Base-by-base conservation (phyloP, 2,329 filamentous ascomycete species). In the Aspergillus quadricinctus region DNA sequence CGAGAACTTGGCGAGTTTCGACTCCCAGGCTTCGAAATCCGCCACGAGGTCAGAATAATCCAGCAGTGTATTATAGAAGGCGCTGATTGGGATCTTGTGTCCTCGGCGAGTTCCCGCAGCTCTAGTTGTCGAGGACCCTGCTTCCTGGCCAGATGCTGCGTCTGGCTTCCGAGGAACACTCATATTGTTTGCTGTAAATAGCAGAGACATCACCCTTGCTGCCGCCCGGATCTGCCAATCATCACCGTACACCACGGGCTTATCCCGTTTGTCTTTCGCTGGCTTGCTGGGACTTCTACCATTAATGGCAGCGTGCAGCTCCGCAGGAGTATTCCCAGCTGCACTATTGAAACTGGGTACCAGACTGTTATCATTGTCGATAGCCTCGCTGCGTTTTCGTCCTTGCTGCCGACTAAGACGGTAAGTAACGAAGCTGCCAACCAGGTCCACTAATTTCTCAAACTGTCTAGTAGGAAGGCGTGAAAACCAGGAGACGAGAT, bases 161-260 rank as follows among this genome's bases (percentile, higher is more conserved):
- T 78, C 74, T 25, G 71, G 69, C 64, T 71, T 76, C 56, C 75
- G 75, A 40, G 69, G 60, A 28, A 72, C 57, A 51, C 72, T 70
- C 41, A 74, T 80, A 57, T 87, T 89, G 73, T 96, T 97, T 27
- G 92, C 92, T 1, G 87, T 83, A 67, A 96, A 95, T 1, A 96
- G 72, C 23, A 96, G 73, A 9, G 89, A 86, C 80, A 96, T 87
- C 2, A 95, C 85, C 63, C 88, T 86, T 3, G 90, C 87, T 7
- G 88, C 88, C 10, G 89, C 89, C 69, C 86, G 88, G 55, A 96
- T 84, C 72, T 96, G 92, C 92, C 92, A 97, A 68, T 96, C 92
- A 57, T 93, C 89, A 21, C 82, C 80, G 69, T 94, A 95, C 0
- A 85, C 75, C 1, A 85, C 80, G 7, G 80, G 74, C 48, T 72